Conservation (phyloP, 192 early-diverging fungal genomes). For the Lobosporangium transversale region DNA sequence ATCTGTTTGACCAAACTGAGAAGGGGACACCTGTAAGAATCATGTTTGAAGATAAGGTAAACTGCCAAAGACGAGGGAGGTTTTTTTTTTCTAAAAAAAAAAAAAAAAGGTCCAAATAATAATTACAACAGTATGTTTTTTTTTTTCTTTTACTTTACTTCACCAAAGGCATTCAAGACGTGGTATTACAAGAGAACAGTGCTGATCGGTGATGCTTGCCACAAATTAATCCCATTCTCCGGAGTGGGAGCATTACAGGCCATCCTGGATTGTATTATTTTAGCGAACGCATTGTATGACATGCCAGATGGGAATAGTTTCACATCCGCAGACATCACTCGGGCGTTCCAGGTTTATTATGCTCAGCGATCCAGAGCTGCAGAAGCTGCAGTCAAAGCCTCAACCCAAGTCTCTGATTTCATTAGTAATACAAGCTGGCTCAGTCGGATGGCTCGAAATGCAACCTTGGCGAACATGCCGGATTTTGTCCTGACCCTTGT, state of each 20-base stretch:
- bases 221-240: constrained; percentile 21
- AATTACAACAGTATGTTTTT: not conserved
- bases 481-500: not conserved
- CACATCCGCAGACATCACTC: constrained; percentile 15
- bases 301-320: constrained; percentile 26
- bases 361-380: constrained; percentile 20
- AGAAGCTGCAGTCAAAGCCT: constrained; percentile 22
- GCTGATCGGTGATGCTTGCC: constrained; percentile 25
- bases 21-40: constrained; percentile 13
- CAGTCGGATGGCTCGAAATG: constrained; percentile 10
- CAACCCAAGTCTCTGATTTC: constrained; percentile 9
- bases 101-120: no score
- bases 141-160: no score
- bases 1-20: constrained; percentile 32
- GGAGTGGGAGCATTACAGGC: constrained; percentile 22
- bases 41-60: constrained; percentile 41
- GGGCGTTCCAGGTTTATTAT: constrained; percentile 28
- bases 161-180: constrained; percentile 21
- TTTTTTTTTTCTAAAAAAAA: not conserved
- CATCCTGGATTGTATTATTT: constrained; percentile 22
- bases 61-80: not conserved
- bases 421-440: not conserved
- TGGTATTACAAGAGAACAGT: constrained; percentile 37
- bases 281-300: constrained; percentile 27
- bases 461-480: constrained; percentile 14